Percentiles rank a stretch among this genome's conserved stretches.
These are phyloP conservation scores for Suillus discolor DNA, from an alignment of 768 basidiomycete species.

Conservation along the genomic window DNA sequence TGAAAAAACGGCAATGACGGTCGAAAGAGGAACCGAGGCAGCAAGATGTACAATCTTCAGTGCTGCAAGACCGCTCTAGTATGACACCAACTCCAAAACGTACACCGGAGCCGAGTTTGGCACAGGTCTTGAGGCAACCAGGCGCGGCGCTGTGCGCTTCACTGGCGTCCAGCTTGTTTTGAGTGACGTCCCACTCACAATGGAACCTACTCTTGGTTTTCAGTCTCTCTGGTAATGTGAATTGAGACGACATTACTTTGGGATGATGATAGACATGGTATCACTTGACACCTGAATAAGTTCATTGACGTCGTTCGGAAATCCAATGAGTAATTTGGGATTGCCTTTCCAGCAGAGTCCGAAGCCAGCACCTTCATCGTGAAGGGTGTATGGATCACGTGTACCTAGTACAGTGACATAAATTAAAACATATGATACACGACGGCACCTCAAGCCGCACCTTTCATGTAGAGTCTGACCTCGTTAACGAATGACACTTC, in stretches of 20 bases:
- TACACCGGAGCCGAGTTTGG: conserved; percentile 82
- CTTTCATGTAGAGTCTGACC: conserved; percentile 85
- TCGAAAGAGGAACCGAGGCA: conserved; percentile 68
- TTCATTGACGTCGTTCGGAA: conserved; percentile 72
- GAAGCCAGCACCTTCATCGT: conserved; percentile 81
- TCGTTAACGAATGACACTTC: conserved; percentile 67
- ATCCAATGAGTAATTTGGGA: conserved; percentile 69
- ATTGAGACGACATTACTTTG: conserved; percentile 53
- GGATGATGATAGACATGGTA: conserved; percentile 80
- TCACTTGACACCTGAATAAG: conserved; percentile 83
- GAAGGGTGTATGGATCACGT: conserved; percentile 75
- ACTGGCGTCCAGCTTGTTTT: not conserved
- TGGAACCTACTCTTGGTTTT: not conserved
- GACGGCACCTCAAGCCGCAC: conserved; percentile 36
- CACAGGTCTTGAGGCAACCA: conserved; percentile 71
- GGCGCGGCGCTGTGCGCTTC: not conserved
- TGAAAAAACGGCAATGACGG: conserved; percentile 77
- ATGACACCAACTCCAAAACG: conserved; percentile 84
- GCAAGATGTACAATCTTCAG: conserved; percentile 64
- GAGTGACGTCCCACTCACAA: not conserved
- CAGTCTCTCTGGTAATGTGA: not conserved
- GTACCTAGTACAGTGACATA: conserved; percentile 52
- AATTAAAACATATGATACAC: conserved; percentile 3
- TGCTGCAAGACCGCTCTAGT: conserved; percentile 78
- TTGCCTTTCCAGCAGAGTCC: conserved; percentile 82